These are phyloP conservation scores for Dothiorella sarmentorum DNA, from an alignment of 2,329 filamentous ascomycete genomes.

Conservation along the genomic window DNA sequence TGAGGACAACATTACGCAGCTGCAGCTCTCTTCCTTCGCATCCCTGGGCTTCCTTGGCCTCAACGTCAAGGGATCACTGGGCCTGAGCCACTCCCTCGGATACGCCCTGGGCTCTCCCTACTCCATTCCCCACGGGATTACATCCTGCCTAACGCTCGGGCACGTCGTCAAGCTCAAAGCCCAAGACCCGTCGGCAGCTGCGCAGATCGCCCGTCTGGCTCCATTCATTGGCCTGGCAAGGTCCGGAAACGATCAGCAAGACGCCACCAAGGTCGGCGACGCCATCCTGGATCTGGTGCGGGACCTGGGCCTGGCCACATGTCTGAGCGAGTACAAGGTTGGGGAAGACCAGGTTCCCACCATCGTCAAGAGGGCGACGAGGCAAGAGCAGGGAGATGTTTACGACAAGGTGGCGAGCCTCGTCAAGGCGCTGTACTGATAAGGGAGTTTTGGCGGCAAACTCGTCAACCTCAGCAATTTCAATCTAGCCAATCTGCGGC, in stretches of 20 bases:
- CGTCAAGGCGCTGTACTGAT: slow-evolving; percentile 42
- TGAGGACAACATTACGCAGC: slow-evolving; percentile 48
- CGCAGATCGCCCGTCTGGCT: slow-evolving; percentile 44
- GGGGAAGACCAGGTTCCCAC: slow-evolving; percentile 40
- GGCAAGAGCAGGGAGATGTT: slow-evolving; percentile 40
- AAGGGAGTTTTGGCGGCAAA: slow-evolving; percentile 13
- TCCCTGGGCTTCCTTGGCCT: slow-evolving; percentile 50
- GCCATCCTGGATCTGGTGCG: slow-evolving; percentile 44
- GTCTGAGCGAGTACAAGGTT: slow-evolving; percentile 46
- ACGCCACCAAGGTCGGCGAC: slow-evolving; percentile 46
- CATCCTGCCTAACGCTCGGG: slow-evolving; percentile 52
- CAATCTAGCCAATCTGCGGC: neutral
- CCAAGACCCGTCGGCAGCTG: slow-evolving; percentile 41
- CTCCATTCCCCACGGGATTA: slow-evolving; percentile 55
- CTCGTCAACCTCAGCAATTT: slow-evolving; percentile 3
- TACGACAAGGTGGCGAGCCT: slow-evolving; percentile 44
- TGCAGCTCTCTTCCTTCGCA: slow-evolving; percentile 53
- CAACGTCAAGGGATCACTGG: slow-evolving; percentile 51
- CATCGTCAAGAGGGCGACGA: slow-evolving; percentile 45
- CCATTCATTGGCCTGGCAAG: slow-evolving; percentile 42
- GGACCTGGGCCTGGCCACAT: slow-evolving; percentile 43
- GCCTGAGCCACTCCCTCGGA: slow-evolving; percentile 46
- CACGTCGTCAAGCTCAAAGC: slow-evolving; percentile 55
- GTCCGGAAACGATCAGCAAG: slow-evolving; percentile 41
- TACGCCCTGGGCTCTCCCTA: slow-evolving; percentile 56